Percentiles rank a stretch among this genome's conserved stretches.
Conservation (phyloP, 78 protist species). For the Dictyostelium intermedium region DNA sequence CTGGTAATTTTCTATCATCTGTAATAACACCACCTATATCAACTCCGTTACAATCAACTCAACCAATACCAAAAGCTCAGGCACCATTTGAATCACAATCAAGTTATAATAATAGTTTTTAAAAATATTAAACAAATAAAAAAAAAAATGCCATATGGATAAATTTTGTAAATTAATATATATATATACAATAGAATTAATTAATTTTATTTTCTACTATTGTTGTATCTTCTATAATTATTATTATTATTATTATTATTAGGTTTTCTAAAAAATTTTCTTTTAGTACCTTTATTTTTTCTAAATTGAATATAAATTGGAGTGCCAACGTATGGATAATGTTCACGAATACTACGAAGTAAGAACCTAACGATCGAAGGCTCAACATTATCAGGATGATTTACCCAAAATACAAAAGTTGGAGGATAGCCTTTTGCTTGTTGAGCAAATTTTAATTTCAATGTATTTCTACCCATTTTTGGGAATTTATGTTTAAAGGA, state of each 20-base stretch:
- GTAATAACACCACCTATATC: not conserved
- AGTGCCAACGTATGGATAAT: conserved; percentile 61
- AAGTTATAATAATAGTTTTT: not conserved
- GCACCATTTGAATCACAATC: not conserved
- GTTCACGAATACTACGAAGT: conserved; percentile 11
- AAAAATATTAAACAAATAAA: not conserved
- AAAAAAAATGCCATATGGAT: not conserved
- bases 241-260: not conserved
- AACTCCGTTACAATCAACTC: not conserved
- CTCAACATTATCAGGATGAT: conserved; percentile 61
- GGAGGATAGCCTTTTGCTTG: conserved; percentile 78
- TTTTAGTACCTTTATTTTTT: conserved; percentile 6
- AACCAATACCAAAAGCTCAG: not conserved
- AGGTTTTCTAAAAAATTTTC: not conserved
- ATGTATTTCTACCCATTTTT: conserved; percentile 33
- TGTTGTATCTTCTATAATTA: not conserved
- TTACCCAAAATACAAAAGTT: conserved; percentile 72
- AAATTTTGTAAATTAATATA: not conserved
- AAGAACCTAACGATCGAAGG: conserved; percentile 16
- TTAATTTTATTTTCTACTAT: not conserved
- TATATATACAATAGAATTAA: not conserved
- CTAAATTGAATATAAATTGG: conserved; percentile 56
- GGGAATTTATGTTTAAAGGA: conserved; percentile 75
- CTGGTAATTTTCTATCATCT: not conserved
- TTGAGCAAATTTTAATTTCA: conserved; percentile 61